These are phyloP conservation scores for Ophiocordyceps polyrhachis-furcata DNA, from an alignment of 2,329 filamentous ascomycete genomes.

Conservation along the genomic window DNA sequence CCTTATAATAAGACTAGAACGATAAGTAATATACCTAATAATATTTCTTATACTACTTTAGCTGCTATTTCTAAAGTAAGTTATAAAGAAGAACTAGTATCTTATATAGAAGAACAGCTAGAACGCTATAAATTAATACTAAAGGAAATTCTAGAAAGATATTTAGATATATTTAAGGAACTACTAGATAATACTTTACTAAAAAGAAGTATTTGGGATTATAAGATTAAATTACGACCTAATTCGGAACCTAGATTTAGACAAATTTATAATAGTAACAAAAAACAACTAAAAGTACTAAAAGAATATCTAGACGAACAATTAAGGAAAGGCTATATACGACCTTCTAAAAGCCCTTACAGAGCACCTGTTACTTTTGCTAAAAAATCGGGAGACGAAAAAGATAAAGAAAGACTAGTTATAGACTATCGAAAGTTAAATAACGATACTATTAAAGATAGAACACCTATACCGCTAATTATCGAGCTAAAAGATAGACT, in stretches of 20 bases:
- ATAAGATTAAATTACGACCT: neutral
- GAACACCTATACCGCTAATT: constrained; percentile 2
- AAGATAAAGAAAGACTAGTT: no score
- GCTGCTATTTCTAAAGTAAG: no score
- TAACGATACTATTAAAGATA: no score
- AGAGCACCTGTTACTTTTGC: neutral
- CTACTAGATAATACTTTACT: neutral
- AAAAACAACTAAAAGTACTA: neutral
- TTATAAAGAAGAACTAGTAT: no score
- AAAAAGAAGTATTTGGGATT: neutral
- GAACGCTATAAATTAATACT: constrained; percentile 23
- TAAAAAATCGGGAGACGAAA: no score
- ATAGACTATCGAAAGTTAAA: no score
- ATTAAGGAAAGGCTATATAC: neutral
- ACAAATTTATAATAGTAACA: neutral
- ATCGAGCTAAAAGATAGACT: constrained; percentile 6
- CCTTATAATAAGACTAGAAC: no score
- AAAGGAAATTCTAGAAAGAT: neutral
- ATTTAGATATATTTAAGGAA: neutral
- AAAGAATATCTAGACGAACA: neutral
- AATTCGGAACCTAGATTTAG: neutral
- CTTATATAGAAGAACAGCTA: neutral
- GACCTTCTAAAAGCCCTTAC: neutral
- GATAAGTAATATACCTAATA: no score
- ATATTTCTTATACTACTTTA: no score